phyloP scores from a whole-genome alignment of 2,329 filamentous ascomycete species.

The Pseudogymnoascus sp. region DNA sequence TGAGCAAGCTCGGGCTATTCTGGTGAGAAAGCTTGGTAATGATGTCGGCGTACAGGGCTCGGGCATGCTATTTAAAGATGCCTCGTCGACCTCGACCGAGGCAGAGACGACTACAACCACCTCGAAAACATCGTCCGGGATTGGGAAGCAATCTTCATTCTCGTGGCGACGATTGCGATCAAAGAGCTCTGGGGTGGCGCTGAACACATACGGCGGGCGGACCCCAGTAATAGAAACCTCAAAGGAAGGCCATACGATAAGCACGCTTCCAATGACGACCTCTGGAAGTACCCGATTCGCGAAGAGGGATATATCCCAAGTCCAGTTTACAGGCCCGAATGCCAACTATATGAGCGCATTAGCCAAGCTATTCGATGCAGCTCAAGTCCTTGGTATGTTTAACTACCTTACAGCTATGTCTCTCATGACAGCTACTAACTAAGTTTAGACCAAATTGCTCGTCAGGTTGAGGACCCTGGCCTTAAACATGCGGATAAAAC shows the following conservation, averaged over 20 bases:
- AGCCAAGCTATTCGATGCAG: conserved; percentile 85
- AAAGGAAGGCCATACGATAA: conserved; percentile 55
- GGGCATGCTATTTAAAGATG: conserved; percentile 66
- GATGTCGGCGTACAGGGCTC: conserved; percentile 81
- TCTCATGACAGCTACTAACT: conserved; percentile 22
- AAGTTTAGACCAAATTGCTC: conserved; percentile 75
- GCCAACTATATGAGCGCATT: conserved; percentile 85
- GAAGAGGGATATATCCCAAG: conserved; percentile 60
- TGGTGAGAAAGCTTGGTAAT: conserved; percentile 80
- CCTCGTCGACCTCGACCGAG: conserved; percentile 36
- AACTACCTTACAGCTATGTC: background rate
- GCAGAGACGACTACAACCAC: conserved; percentile 36
- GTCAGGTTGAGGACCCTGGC: conserved; percentile 91
- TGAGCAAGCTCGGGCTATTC: conserved; percentile 69
- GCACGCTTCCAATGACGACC: conserved; percentile 68
- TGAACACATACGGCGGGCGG: conserved; percentile 45
- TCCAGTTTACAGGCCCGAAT: conserved; percentile 74
- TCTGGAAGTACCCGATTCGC: conserved; percentile 54
- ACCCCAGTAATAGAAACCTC: conserved; percentile 35
- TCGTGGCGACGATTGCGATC: conserved; percentile 85
- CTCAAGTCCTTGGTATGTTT: conserved; percentile 76
- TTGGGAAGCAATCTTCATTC: conserved; percentile 69
- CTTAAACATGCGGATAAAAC: conserved; percentile 87
- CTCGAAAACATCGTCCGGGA: conserved; percentile 48
- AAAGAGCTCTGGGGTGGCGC: conserved; percentile 69